Base-by-base conservation (phyloP, 441 rosid species). In the Codiaeum variegatum region DNA sequence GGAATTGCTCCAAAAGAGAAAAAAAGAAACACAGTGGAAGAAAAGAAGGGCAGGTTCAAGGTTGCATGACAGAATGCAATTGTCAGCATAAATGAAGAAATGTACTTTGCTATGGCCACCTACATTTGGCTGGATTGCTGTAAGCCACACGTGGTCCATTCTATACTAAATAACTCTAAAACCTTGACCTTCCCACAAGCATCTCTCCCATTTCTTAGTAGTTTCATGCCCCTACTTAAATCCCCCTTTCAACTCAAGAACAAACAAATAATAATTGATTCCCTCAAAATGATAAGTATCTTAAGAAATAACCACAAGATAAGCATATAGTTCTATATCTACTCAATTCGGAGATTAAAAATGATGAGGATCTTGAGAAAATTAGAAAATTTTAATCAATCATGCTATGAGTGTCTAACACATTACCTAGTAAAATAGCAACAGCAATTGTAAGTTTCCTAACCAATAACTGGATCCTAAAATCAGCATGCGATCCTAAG, bases 191-290 rank as follows among this genome's bases (percentile, higher is more conserved):
- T 46, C 31, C 36, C 6, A 46, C 46, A 70, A 46, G 23, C 34
- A 70, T 70, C 15, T 56, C n/a, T 60, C 26, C 24, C 19, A n/a
- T 60, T 40, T 40, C 44, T 38, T 70, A 49, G 26, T 23, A 68
- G 19, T 24, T 18, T 13, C 11, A 62, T 31, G 29, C 66, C 7
- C 26, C 40, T 5, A 16, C 55, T 40, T 6, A 55, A 23, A 46
- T 12, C 55, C 23, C 24, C 21, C 2, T 29, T 29, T 47, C 40
- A 59, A 34, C 58, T 44, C 2, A 11, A 34, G 58, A 70, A 46
- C 8, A 38, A 67, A 28, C 60, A 32, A n/a, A 31, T 31, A 61
- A 15, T 12, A 59, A 19, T 29, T 29, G 28, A 29, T 13, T 3
- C 24, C 15, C 2, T 9, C 32, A 24, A 24, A 64, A n/a, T 40